phyloP scores from a whole-genome alignment of 177 flowering plant genomes.

The Vitis hybrid region DNA sequence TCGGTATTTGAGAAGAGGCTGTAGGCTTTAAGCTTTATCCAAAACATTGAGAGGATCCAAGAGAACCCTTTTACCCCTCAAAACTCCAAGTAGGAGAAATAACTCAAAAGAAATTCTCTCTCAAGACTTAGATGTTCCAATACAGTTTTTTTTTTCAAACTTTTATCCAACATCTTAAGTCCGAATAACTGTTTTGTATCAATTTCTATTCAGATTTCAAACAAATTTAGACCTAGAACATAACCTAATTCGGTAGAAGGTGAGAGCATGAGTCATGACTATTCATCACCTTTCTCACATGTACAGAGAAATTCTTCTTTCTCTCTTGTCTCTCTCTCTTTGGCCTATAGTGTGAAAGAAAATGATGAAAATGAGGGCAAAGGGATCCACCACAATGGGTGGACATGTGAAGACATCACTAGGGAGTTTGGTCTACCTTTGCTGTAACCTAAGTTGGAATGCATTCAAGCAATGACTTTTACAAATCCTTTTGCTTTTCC shows the following conservation, averaged over 20 bases:
- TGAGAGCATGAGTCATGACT: too few species aligned
- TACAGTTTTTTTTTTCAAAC: slow-evolving; percentile 3
- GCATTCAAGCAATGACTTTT: slow-evolving; percentile 46
- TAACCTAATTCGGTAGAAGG: too few species aligned
- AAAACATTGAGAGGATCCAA: slow-evolving; percentile 22
- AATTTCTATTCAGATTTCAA: too few species aligned
- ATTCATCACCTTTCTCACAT: too few species aligned
- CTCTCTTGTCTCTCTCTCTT: slow-evolving; percentile 11
- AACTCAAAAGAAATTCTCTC: not conserved
- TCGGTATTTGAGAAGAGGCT: slow-evolving; percentile 8
- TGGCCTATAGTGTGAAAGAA: slow-evolving; percentile 13
- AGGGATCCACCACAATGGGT: slow-evolving; percentile 34
- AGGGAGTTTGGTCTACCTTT: slow-evolving; percentile 21
- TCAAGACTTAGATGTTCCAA: not conserved
- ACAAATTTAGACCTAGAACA: too few species aligned
- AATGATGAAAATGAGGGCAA: slow-evolving; percentile 14
- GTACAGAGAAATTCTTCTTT: not conserved
- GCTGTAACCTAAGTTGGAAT: slow-evolving; percentile 28
- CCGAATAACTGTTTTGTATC: too few species aligned
- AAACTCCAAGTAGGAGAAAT: too few species aligned
- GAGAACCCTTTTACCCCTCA: slow-evolving; percentile 16
- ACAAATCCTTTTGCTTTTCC: slow-evolving; percentile 28
- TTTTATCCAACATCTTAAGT: too few species aligned
- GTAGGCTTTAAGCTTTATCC: not conserved
- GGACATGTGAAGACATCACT: slow-evolving; percentile 38